phyloP scores from a whole-genome alignment of 139 green algal species.

The Auxenochlorella protothecoides region DNA sequence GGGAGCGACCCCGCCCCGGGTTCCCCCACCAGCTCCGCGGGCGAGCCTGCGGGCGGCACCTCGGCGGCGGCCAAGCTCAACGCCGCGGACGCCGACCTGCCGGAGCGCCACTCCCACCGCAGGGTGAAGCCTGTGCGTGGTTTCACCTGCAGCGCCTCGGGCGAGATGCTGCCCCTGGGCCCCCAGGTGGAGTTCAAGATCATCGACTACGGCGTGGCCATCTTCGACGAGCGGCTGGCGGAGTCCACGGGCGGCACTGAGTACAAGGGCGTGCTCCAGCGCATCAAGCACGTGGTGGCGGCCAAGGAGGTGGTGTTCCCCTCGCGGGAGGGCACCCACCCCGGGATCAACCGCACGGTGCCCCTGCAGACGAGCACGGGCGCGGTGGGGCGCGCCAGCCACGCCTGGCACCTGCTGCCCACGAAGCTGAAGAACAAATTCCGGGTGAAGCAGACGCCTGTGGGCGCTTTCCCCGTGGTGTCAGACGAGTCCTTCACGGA shows the following conservation, averaged over 20 bases:
- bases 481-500: neutral
- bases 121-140: slow-evolving; percentile 1
- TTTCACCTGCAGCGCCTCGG: slow-evolving; percentile 13
- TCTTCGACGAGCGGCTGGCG: slow-evolving; percentile 1
- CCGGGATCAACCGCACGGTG: neutral
- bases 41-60: neutral
- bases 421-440: slow-evolving; percentile 5
- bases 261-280: slow-evolving; percentile 6
- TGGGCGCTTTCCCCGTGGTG: neutral
- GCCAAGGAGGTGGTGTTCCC: slow-evolving; percentile 1
- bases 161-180: slow-evolving; percentile 13
- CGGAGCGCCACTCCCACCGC: neutral
- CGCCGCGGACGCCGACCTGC: too few species aligned
- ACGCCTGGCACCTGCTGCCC: slow-evolving; percentile 16
- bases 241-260: slow-evolving; percentile 6
- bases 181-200: slow-evolving; percentile 17
- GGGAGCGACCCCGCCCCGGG: neutral
- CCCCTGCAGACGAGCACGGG: slow-evolving; percentile 5
- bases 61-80: neutral
- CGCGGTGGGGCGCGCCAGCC: neutral
- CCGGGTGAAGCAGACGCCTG: neutral
- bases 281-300: slow-evolving; percentile 15
- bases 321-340: neutral
- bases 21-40: neutral
- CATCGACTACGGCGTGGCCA: neutral